Percentiles rank a stretch among this genome's conserved stretches.
Conservation (phyloP, 2,329 filamentous ascomycete genomes). For the Sporothrix phasma region DNA sequence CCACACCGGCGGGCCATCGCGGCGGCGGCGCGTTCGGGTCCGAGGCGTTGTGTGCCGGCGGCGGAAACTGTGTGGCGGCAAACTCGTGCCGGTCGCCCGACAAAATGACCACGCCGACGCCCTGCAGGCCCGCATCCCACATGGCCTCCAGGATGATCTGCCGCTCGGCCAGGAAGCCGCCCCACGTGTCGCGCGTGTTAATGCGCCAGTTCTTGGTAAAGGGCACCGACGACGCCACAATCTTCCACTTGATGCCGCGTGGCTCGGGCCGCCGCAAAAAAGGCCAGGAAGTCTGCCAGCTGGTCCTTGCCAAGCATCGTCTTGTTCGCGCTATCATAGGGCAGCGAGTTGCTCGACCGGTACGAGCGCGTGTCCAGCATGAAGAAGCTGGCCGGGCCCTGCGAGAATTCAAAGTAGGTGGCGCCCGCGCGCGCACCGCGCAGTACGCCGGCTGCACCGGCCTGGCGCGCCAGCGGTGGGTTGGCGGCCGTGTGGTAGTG, state of each 20-base stretch:
- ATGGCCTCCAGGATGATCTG: constrained; percentile 74
- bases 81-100: constrained; percentile 97
- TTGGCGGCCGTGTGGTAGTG: constrained; percentile 81
- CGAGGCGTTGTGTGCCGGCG: constrained; percentile 37
- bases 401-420: constrained; percentile 81
- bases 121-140: constrained; percentile 69
- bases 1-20: constrained; percentile 51
- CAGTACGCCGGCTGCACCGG: constrained; percentile 25
- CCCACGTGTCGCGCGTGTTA: constrained; percentile 85
- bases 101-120: constrained; percentile 70
- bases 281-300: constrained; percentile 67
- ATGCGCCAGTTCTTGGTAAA: constrained; percentile 98
- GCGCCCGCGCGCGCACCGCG: constrained; percentile 33
- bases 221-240: constrained; percentile 80
- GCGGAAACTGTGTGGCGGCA: constrained; percentile 71
- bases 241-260: constrained; percentile 79
- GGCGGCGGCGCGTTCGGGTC: constrained; percentile 25
- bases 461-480: constrained; percentile 55
- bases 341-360: constrained; percentile 55
- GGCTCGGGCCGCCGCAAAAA: constrained; percentile 64
- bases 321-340: constrained; percentile 55
- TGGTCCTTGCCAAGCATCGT: constrained; percentile 81
- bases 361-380: constrained; percentile 87
- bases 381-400: constrained; percentile 90
- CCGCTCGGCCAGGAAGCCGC: constrained; percentile 77